Evolutionary conservation across 78 protist species (phyloP).

Genomic region (Chrysochromulina tobinii): DNA sequence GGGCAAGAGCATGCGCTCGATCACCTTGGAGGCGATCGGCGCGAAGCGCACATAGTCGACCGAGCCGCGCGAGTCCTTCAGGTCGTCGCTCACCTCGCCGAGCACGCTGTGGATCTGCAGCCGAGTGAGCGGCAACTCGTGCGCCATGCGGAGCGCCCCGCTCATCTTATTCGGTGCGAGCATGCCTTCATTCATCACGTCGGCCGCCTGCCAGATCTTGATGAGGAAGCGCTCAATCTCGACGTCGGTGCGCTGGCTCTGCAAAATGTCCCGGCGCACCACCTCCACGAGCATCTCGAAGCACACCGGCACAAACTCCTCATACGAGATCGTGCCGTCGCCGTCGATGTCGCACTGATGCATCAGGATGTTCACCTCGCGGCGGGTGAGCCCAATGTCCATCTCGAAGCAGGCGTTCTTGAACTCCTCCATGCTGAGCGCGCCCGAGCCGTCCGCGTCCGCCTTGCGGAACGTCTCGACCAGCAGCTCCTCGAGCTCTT

Average conservation of each 20-base stretch:
- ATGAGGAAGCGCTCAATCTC: background rate
- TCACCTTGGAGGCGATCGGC: background rate
- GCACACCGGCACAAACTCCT: background rate
- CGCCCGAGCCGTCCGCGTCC: conserved; percentile 8
- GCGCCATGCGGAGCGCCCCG: background rate
- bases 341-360: background rate
- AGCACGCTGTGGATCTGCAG: background rate
- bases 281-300: background rate
- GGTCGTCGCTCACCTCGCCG: background rate
- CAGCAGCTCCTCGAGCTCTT: background rate
- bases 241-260: too few relatives aligned
- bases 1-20: background rate
- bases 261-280: background rate
- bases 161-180: background rate
- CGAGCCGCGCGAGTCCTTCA: background rate
- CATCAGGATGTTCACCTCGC: background rate
- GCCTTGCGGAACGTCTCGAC: background rate
- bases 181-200: background rate
- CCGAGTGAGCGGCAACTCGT: conserved; percentile 11
- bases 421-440: background rate
- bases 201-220: background rate
- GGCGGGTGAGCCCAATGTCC: conserved; percentile 11
- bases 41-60: background rate
- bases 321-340: background rate
- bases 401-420: background rate